These are phyloP conservation scores for Chionographis japonica DNA, from an alignment of 106 monocot genomes.

Conservation along the genomic window DNA sequence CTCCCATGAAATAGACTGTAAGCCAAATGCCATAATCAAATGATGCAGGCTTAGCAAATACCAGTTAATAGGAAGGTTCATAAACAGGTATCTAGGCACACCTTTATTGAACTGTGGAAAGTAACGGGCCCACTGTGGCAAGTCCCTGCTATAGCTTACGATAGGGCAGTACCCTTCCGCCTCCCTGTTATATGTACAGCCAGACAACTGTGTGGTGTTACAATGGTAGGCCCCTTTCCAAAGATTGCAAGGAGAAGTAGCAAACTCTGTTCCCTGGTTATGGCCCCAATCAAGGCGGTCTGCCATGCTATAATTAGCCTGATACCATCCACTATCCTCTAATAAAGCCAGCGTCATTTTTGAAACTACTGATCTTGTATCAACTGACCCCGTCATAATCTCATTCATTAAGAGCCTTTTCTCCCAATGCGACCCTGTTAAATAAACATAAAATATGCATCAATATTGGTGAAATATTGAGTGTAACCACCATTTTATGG, in stretches of 20 bases:
- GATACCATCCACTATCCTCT: constrained; percentile 99
- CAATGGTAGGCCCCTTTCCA: constrained; percentile 98
- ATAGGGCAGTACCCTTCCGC: constrained; percentile 99
- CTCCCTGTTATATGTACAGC: constrained; percentile 98
- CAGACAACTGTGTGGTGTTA: constrained; percentile 88
- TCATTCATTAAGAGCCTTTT: constrained; percentile 99
- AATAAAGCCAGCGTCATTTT: constrained; percentile 97
- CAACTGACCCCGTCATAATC: constrained; percentile 99
- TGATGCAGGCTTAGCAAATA: background rate
- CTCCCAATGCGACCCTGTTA: constrained; percentile 95
- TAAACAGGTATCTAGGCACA: constrained; percentile 1
- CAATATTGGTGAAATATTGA: background rate
- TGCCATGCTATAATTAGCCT: constrained; percentile 97
- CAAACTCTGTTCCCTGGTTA: constrained; percentile 96
- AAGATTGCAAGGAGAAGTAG: constrained; percentile 68
- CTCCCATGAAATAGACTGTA: no score
- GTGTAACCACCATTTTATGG: background rate
- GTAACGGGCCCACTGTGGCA: constrained; percentile 94
- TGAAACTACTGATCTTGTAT: constrained; percentile 96
- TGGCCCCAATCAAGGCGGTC: constrained; percentile 91
- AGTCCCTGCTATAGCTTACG: constrained; percentile 79
- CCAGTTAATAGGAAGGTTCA: background rate
- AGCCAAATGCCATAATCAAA: background rate
- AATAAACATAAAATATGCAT: background rate
- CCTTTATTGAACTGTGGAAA: constrained; percentile 96